These are phyloP conservation scores for Talaromyces verruculosus DNA, from an alignment of 2,329 filamentous ascomycete genomes.

Conservation along the genomic window DNA sequence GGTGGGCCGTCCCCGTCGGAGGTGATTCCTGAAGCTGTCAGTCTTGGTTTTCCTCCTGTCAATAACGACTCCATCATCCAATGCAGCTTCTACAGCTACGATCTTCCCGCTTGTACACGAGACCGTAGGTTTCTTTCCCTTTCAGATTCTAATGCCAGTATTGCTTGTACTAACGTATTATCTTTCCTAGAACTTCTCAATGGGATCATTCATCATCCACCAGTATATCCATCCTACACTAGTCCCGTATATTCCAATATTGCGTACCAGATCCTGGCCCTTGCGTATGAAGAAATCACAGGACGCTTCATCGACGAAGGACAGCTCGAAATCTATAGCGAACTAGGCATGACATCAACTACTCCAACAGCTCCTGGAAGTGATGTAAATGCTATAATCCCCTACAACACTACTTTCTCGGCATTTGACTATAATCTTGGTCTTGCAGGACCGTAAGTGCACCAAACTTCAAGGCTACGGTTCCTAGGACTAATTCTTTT, in stretches of 20 bases:
- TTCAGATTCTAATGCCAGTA: not conserved
- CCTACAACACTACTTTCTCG: conserved; percentile 1
- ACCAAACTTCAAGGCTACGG: not conserved
- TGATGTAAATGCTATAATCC: conserved; percentile 8
- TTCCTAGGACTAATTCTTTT: not conserved
- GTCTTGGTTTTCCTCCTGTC: conserved; percentile 9
- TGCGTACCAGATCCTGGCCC: not conserved
- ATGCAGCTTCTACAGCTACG: conserved; percentile 10
- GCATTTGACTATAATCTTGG: conserved; percentile 8
- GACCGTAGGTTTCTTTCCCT: not conserved
- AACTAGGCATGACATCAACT: conserved; percentile 1
- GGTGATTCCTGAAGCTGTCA: not conserved
- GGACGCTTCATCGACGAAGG: not conserved
- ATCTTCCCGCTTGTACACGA: conserved; percentile 1
- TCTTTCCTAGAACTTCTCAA: conserved; percentile 4
- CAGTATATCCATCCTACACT: conserved; percentile 4
- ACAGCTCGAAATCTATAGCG: not conserved
- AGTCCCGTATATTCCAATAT: conserved; percentile 11
- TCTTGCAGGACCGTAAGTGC: conserved; percentile 1
- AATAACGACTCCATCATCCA: not conserved
- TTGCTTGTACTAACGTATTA: not conserved
- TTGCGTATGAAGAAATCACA: conserved; percentile 10
- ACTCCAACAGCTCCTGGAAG: not conserved
- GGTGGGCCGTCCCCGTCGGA: not conserved
- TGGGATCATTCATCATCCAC: conserved; percentile 10